Percentiles rank a stretch among this genome's conserved stretches.
Conservation (phyloP, 2,329 filamentous ascomycete species). For the Colletotrichum spaethianum region DNA sequence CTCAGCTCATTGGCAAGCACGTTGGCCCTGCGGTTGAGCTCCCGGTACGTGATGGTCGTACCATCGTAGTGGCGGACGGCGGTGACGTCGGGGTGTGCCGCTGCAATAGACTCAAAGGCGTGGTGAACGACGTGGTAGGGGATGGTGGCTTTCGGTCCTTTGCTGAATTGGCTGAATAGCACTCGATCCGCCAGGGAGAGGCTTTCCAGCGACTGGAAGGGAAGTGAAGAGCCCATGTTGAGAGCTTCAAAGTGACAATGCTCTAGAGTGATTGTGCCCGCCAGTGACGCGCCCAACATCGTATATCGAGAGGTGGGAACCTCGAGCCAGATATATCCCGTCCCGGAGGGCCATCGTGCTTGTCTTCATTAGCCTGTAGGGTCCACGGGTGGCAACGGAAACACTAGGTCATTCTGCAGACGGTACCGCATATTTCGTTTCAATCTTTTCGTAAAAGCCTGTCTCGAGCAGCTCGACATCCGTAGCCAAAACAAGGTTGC, state of each 20-base stretch:
- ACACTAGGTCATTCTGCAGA: neutral
- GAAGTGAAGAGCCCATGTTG: conserved; percentile 30
- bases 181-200: conserved; percentile 38
- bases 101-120: conserved; percentile 46
- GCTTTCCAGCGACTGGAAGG: conserved; percentile 40
- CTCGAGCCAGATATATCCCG: conserved; percentile 34
- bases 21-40: conserved; percentile 60
- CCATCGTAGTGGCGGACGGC: conserved; percentile 55
- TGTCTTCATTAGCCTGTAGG: neutral
- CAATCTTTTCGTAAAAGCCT: conserved; percentile 15
- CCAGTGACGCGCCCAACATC: conserved; percentile 19
- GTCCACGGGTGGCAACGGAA: neutral
- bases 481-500: conserved; percentile 23
- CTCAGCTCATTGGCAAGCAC: conserved; percentile 57
- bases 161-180: conserved; percentile 41
- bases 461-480: conserved; percentile 1
- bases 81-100: conserved; percentile 52
- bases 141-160: conserved; percentile 23
- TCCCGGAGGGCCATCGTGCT: conserved; percentile 1
- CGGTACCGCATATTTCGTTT: conserved; percentile 12
- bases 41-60: conserved; percentile 59
- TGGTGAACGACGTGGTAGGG: conserved; percentile 42
- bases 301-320: conserved; percentile 7
- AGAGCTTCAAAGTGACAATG: conserved; percentile 5
- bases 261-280: conserved; percentile 24